Evolutionary conservation across 2,329 filamentous ascomycete species (phyloP).

Genomic region (Davidsoniella neocaledoniae): DNA sequence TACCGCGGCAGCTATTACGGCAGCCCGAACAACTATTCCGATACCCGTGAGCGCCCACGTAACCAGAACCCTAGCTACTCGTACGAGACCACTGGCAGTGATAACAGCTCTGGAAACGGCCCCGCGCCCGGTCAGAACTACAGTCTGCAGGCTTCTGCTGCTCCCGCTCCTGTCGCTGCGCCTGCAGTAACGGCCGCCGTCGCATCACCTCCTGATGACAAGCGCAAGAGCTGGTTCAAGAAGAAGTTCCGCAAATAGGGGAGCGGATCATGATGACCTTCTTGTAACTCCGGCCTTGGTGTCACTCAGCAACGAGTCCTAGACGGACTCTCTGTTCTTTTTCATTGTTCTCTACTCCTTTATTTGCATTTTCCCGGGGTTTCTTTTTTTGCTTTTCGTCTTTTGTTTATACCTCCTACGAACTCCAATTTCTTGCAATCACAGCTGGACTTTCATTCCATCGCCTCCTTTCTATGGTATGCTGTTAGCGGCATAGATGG

Average conservation of each 20-base stretch:
- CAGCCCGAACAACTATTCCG: conserved; percentile 10
- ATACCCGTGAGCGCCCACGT: conserved; percentile 6
- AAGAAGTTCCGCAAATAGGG: conserved; percentile 27
- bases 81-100: conserved; percentile 10
- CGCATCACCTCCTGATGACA: conserved; percentile 31
- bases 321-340: background rate
- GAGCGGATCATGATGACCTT: conserved; percentile 4
- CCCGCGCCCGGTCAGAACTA: conserved; percentile 18
- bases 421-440: too few relatives aligned
- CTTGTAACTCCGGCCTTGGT: background rate
- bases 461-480: too few relatives aligned
- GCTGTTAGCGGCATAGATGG: too few relatives aligned
- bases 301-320: background rate
- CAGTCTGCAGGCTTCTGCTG: conserved; percentile 14
- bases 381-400: background rate
- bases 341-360: background rate
- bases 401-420: background rate
- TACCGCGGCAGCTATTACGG: conserved; percentile 9
- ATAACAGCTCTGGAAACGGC: conserved; percentile 18
- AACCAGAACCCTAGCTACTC: conserved; percentile 4
- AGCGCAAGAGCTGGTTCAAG: conserved; percentile 82
- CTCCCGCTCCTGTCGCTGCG: conserved; percentile 16
- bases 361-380: conserved; percentile 1
- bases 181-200: conserved; percentile 5
- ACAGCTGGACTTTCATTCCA: too few relatives aligned